Evolutionary conservation across 1,139 yeast species (phyloP).

Genomic region (Scheffersomyces insectosa): DNA sequence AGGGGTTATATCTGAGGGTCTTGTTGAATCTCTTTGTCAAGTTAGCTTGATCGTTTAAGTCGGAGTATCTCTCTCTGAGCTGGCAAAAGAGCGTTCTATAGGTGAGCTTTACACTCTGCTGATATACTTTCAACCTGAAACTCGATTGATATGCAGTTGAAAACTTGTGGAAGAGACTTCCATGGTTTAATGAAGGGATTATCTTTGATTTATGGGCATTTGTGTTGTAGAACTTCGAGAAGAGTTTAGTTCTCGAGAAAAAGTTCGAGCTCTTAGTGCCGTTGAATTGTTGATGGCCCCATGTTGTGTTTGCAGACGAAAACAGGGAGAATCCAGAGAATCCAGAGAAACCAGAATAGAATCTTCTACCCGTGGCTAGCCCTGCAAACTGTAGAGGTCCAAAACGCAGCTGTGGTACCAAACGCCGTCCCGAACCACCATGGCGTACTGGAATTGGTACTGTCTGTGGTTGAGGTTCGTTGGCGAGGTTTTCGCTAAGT

Average conservation of each 20-base stretch:
- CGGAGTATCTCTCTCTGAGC: constrained; percentile 9
- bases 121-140: constrained; percentile 21
- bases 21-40: background rate
- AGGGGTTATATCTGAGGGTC: background rate
- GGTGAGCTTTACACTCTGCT: constrained; percentile 19
- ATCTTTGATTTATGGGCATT: constrained; percentile 8
- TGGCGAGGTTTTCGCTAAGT: constrained; percentile 24
- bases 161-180: constrained; percentile 26
- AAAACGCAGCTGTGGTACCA: no score
- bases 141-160: constrained; percentile 24
- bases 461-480: constrained; percentile 11
- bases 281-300: constrained; percentile 3
- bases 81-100: constrained; percentile 19
- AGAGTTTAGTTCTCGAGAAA: constrained; percentile 11
- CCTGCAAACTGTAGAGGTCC: no score
- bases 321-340: no score
- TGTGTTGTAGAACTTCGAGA: constrained; percentile 14
- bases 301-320: no score
- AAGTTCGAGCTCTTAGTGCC: constrained; percentile 7
- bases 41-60: background rate
- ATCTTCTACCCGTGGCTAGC: no score
- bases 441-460: constrained; percentile 25
- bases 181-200: constrained; percentile 13
- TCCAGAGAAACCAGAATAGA: no score
- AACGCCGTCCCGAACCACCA: no score